Evolutionary conservation across 768 basidiomycete genomes (phyloP), one percentile per base, ranked within the genome.

Genomic region (Leccinum truebloodii): DNA sequence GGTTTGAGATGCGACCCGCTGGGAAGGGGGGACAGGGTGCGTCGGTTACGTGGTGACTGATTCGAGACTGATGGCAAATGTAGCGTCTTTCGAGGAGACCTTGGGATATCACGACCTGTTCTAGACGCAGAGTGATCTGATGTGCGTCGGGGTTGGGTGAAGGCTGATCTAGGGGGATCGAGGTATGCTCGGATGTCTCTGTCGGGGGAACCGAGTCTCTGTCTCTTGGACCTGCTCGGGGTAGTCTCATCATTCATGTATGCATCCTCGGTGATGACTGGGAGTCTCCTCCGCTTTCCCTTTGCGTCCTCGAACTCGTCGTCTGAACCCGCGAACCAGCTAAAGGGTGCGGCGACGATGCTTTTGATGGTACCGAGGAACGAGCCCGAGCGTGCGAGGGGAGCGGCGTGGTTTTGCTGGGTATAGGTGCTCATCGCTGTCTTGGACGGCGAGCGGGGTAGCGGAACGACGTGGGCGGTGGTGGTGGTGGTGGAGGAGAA

Each of bases 321-420:
- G 62, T 79, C 78, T 61, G 77, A 71, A 64, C 78, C 73, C 64
- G 82, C 80, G 75, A 88, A 85, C 75, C 82, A 78, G 53, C 72
- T 51, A 64, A 88, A 77, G 50, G 87, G 85, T 20, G 85, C 84
- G 34, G 86, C 82, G 62, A 89, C 86, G 70, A 88, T 76, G 75
- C 79, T 83, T 79, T 83, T 88, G 73, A 89, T 81, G 52, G 85
- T 72, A 54, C 84, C 85, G 48, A 88, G 71, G 66, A 89, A 78
- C 28, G 87, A 87, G 20, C 77, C 82, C n/a, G 80, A 79, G 64
- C 85, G 84, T 65, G 73, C 75, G 49, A 86, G 69, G 12, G 78
- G 63, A 65, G 73, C 58, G 68, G 78, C 48, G 67, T 63, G 64
- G 9, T 63, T 62, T 39, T 70, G 67, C 3, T 69, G 71, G 64